A percentile compares a stretch with the other conserved stretches of the same genome.
These are phyloP conservation scores for Aspergillus floridensis DNA, from an alignment of 2,329 filamentous ascomycete genomes.

Conservation along the genomic window DNA sequence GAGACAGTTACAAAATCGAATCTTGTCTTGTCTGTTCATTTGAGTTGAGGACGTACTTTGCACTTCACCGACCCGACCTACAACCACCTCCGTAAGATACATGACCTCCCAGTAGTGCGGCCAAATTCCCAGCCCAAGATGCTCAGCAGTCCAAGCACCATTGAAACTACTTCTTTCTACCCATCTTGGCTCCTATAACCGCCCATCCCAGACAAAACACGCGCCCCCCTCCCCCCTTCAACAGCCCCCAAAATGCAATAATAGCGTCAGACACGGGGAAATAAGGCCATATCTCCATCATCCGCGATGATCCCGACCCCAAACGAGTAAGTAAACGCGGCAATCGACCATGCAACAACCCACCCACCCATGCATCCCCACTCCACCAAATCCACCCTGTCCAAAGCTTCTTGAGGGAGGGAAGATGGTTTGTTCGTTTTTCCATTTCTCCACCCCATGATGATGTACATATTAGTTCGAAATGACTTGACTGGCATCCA, in stretches of 20 bases:
- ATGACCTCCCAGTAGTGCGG: too few species aligned
- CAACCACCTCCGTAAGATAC: too few species aligned
- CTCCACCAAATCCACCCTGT: background rate
- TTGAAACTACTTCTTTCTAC: background rate
- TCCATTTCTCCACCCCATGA: background rate
- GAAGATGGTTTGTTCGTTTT: too few species aligned
- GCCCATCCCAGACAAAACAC: background rate
- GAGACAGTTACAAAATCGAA: too few species aligned
- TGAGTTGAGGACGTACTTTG: too few species aligned
- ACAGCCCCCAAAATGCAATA: background rate
- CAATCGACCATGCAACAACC: background rate
- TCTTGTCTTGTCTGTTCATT: too few species aligned
- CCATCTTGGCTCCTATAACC: background rate
- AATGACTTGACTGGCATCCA: background rate
- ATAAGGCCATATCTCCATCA: background rate
- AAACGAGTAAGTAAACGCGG: background rate
- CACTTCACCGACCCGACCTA: too few species aligned
- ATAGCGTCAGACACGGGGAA: background rate
- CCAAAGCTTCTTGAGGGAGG: too few species aligned
- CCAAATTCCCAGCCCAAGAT: too few species aligned
- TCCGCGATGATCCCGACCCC: background rate
- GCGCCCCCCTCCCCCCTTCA: background rate
- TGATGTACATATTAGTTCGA: background rate
- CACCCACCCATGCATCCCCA: background rate
- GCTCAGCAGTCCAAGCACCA: background rate